Evolutionary conservation across 345 rosid species (phyloP).

Genomic region (Arabidopsis arenosa): DNA sequence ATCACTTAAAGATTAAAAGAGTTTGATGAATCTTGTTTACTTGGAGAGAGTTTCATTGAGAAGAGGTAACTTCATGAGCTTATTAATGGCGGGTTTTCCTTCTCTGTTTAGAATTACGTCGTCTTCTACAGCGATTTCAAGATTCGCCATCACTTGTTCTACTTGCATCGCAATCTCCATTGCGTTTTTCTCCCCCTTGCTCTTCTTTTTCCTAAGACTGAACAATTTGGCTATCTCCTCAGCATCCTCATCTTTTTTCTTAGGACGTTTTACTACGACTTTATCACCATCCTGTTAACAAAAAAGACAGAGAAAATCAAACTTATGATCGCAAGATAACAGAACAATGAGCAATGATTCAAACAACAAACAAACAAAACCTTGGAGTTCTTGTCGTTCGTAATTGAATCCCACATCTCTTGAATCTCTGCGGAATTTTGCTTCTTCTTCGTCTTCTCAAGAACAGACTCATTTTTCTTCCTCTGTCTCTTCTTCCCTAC

Average conservation of each 20-base stretch:
- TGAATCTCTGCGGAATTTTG: conserved; percentile 54
- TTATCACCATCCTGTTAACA: conserved; percentile 54
- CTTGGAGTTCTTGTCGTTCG: conserved; percentile 71
- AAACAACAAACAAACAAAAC: conserved; percentile 42
- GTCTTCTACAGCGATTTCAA: conserved; percentile 84
- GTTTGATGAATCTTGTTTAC: conserved; percentile 4
- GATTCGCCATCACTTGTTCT: conserved; percentile 84
- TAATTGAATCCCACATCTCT: conserved; percentile 93
- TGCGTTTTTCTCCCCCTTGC: conserved; percentile 63
- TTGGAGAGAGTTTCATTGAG: conserved; percentile 71
- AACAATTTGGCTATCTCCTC: conserved; percentile 65
- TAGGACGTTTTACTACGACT: conserved; percentile 53
- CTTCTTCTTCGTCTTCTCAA: conserved; percentile 46
- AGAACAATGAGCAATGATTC: not conserved
- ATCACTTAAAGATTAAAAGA: not conserved
- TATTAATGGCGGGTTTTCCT: conserved; percentile 80
- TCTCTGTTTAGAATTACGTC: conserved; percentile 68
- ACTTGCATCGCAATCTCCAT: conserved; percentile 75
- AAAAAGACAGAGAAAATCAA: not conserved
- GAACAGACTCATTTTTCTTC: conserved; percentile 30
- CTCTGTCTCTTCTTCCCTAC: conserved; percentile 58
- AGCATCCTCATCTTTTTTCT: conserved; percentile 67
- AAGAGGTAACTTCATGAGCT: conserved; percentile 81
- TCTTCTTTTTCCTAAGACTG: conserved; percentile 62
- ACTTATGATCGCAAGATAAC: conserved; percentile 8